These are phyloP conservation scores for Beta macrorhiza DNA, from an alignment of 179 eudicot species.

Conservation along the genomic window DNA sequence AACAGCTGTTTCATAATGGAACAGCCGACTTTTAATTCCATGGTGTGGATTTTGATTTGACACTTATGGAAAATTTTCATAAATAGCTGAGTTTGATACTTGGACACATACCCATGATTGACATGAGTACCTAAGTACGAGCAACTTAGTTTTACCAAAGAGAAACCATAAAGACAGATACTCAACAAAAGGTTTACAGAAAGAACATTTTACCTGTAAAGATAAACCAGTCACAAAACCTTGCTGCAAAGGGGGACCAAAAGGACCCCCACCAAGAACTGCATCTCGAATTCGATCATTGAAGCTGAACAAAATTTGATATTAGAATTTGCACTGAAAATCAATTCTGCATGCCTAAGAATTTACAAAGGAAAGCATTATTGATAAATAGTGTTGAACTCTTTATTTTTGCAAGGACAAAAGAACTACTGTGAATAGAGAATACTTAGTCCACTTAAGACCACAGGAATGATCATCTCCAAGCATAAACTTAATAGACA, in stretches of 20 bases:
- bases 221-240: conserved; percentile 89
- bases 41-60: no score
- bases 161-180: neutral
- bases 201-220: conserved; percentile 60
- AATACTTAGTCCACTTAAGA: neutral
- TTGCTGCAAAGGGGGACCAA: conserved; percentile 96
- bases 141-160: no score
- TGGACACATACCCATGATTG: no score
- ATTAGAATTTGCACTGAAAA: neutral
- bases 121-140: no score
- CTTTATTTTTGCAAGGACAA: neutral
- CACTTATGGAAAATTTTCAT: no score
- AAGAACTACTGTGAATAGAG: neutral
- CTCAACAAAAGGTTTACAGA: neutral
- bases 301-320: conserved; percentile 49
- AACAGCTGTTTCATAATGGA: no score
- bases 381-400: neutral
- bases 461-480: neutral
- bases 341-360: neutral
- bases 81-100: no score
- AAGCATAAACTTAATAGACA: neutral
- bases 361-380: neutral
- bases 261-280: conserved; percentile 91
- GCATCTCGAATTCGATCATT: conserved; percentile 98
- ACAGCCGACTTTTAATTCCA: no score